phyloP scores from a whole-genome alignment of 140 eudicot genomes.

The Stevia rebaudiana region DNA sequence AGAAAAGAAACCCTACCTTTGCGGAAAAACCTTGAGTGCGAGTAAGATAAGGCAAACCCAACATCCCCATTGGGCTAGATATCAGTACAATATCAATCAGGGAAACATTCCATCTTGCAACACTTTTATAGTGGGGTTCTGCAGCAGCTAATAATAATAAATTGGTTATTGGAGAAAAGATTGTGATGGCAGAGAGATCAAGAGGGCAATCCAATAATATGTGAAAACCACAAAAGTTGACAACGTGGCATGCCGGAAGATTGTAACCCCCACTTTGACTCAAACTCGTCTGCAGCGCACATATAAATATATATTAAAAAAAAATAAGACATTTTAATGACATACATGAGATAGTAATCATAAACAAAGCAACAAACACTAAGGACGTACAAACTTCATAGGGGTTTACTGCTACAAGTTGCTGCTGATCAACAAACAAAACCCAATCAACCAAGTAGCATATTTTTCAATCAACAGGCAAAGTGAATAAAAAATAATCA shows the following conservation, averaged over 20 bases:
- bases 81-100: conserved; percentile 70
- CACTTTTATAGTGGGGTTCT: conserved; percentile 61
- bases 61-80: conserved; percentile 83
- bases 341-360: not conserved
- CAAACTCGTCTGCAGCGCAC: conserved; percentile 80
- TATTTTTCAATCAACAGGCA: no score
- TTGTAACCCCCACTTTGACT: conserved; percentile 56
- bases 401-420: not conserved
- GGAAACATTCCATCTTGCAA: conserved; percentile 54
- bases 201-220: conserved; percentile 82
- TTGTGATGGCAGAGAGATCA: conserved; percentile 64
- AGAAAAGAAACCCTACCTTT: conserved; percentile 36
- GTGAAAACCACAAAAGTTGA: conserved; percentile 50
- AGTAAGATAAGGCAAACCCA: conserved; percentile 88
- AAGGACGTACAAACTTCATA: conserved; percentile 28
- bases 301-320: not conserved
- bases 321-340: not conserved
- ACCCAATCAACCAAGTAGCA: not conserved
- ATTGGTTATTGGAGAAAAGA: conserved; percentile 54
- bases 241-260: conserved; percentile 75
- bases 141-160: conserved; percentile 47
- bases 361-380: not conserved
- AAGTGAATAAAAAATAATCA: no score
- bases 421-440: not conserved
- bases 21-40: conserved; percentile 64